A percentile compares a stretch with the other conserved stretches of the same genome.
Evolutionary conservation across 129 eudicot species (phyloP).

Genomic region (Flaveria linearis): DNA sequence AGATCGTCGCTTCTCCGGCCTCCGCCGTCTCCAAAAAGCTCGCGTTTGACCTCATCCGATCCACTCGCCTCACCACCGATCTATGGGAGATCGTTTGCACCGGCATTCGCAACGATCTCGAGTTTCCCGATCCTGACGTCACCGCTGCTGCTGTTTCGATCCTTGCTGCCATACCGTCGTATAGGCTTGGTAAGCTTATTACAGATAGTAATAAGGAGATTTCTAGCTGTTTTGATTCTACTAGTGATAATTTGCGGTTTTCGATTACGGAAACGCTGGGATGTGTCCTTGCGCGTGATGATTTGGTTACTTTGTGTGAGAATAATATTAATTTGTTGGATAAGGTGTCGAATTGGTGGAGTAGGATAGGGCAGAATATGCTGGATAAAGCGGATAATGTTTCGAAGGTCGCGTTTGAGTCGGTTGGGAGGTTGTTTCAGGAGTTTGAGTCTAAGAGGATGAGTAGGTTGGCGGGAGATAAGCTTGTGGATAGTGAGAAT

Average conservation of each 20-base stretch:
- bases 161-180: slow-evolving; percentile 88
- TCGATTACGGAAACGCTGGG: slow-evolving; percentile 92
- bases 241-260: slow-evolving; percentile 72
- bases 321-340: slow-evolving; percentile 76
- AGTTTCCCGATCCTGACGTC: slow-evolving; percentile 94
- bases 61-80: slow-evolving; percentile 91
- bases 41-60: slow-evolving; percentile 91
- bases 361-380: slow-evolving; percentile 83
- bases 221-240: slow-evolving; percentile 73
- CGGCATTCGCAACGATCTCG: slow-evolving; percentile 75
- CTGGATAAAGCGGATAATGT: slow-evolving; percentile 76
- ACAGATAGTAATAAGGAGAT: slow-evolving; percentile 66
- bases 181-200: slow-evolving; percentile 68
- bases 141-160: slow-evolving; percentile 91
- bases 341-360: slow-evolving; percentile 88
- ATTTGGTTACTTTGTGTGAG: slow-evolving; percentile 85
- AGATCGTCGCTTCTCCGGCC: slow-evolving; percentile 94
- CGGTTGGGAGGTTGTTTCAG: slow-evolving; percentile 91
- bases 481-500: slow-evolving; percentile 92
- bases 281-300: slow-evolving; percentile 83
- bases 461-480: slow-evolving; percentile 94
- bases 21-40: slow-evolving; percentile 93
- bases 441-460: slow-evolving; percentile 89
- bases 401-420: slow-evolving; percentile 83
- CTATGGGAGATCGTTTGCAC: slow-evolving; percentile 87